Evolutionary conservation across 2,329 filamentous ascomycete species (phyloP).

Genomic region (Trichoderma polysporum): DNA sequence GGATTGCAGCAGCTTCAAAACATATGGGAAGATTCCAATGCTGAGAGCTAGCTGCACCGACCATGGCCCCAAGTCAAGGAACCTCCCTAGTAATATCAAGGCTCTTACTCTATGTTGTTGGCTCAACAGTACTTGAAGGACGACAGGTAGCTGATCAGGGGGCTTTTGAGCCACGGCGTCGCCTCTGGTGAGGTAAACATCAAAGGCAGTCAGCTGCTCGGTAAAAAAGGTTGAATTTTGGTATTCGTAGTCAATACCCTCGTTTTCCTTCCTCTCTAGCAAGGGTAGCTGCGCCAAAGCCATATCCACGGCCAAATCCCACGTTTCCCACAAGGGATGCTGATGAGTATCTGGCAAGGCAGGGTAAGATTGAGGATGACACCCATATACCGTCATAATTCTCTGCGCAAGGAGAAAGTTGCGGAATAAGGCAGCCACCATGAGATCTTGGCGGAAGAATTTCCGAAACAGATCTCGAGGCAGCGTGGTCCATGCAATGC

Average conservation of each 20-base stretch:
- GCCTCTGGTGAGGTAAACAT: constrained; percentile 85
- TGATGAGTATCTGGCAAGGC: constrained; percentile 92
- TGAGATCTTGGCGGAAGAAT: constrained; percentile 93
- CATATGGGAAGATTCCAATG: constrained; percentile 98
- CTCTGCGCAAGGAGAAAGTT: constrained; percentile 94
- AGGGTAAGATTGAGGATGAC: constrained; percentile 89
- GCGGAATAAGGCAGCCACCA: constrained; percentile 96
- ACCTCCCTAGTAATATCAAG: constrained; percentile 86
- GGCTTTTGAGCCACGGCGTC: constrained; percentile 79
- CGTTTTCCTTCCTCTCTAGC: constrained; percentile 75
- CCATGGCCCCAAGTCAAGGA: constrained; percentile 94
- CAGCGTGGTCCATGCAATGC: constrained; percentile 95
- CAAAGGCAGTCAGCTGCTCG: constrained; percentile 94
- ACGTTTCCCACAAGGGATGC: constrained; percentile 94
- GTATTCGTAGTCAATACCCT: constrained; percentile 80
- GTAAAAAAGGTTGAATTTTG: constrained; percentile 95
- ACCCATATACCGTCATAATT: constrained; percentile 95
- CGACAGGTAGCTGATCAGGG: constrained; percentile 92
- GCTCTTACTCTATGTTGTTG: constrained; percentile 92
- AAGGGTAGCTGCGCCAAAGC: constrained; percentile 85
- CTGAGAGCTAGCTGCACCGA: constrained; percentile 96
- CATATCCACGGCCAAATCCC: constrained; percentile 96
- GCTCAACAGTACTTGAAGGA: constrained; percentile 91
- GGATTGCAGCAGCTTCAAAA: constrained; percentile 94
- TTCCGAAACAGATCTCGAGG: constrained; percentile 91